Evolutionary conservation across 768 basidiomycete species (phyloP).

Genomic region (Mrakia gelida): DNA sequence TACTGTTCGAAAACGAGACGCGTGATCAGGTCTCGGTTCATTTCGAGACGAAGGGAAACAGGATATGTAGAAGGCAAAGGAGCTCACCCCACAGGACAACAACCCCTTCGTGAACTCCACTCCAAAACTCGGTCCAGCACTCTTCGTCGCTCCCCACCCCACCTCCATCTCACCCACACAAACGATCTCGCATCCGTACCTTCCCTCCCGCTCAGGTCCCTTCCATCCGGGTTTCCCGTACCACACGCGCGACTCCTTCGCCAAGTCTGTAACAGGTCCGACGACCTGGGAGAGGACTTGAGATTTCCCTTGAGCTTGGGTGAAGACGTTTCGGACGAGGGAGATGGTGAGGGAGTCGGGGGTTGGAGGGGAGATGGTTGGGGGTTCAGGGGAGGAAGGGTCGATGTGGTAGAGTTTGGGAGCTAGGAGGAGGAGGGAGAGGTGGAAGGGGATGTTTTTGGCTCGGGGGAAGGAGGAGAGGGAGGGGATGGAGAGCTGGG

Average conservation of each 20-base stretch:
- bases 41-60: too few relatives aligned
- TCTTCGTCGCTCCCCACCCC: background rate
- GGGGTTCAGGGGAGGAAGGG: background rate
- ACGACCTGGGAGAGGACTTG: background rate
- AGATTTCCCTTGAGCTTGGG: background rate
- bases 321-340: conserved; percentile 9
- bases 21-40: too few relatives aligned
- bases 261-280: background rate
- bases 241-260: background rate
- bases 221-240: background rate
- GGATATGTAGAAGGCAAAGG: background rate
- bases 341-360: background rate
- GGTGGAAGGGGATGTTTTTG: background rate
- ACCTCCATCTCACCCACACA: background rate
- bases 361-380: background rate
- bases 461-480: background rate
- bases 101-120: background rate
- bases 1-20: background rate
- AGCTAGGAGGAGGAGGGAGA: conserved; percentile 8
- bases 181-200: background rate
- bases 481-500: conserved; percentile 9
- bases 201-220: background rate
- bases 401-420: background rate
- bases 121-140: background rate
- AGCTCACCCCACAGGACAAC: background rate